Evolutionary conservation across 116 monocot species (phyloP), one percentile per base, ranked within the genome.

Genomic region (Posidonia oceanica): DNA sequence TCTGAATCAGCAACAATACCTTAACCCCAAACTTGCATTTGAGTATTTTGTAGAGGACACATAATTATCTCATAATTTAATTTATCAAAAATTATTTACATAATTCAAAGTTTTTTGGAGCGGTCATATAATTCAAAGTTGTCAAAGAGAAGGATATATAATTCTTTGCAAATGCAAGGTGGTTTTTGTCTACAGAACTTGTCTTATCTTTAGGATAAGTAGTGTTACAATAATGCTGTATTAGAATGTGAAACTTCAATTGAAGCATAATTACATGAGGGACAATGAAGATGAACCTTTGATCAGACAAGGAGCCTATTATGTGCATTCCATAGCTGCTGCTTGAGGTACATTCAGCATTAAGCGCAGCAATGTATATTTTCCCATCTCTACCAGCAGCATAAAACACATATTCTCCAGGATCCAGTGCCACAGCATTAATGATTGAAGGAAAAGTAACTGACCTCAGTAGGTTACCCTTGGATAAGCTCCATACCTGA

Each of bases 361-460:
- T 85, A 76, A 97, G 83, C 41, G 85, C 85, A 63, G 81, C 84
- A 73, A 91, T 72, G 73, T 97, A 92, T 75, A 97, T 89, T 54
- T 87, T 91, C 38, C 97, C 87, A 85, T 97, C 92, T 80, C 75
- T 77, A 64, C 87, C 71, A 74, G 87, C 89, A 77, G 89, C 97
- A 85, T 89, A 97, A 78, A 89, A 91, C 61, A 58, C 64, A 74
- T 84, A 73, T 69, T 92, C 87, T 63, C 76, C 82, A 16, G 89
- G 92, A 77, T 97, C 89, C 59, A 97, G 62, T 52, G 83, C 80
- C 66, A 97, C 67, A 39, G 92, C 83, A 78, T 87, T 75, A 56
- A 86, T 77, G 17, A 82, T 74, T 3, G 80, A 77, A 69, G 88
- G 91, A 75, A 92, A 89, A 36, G 80, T 67, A 59, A 97, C 75